Conservation (phyloP, 176 grass and related monocot genomes). For the Oryza nivara region DNA sequence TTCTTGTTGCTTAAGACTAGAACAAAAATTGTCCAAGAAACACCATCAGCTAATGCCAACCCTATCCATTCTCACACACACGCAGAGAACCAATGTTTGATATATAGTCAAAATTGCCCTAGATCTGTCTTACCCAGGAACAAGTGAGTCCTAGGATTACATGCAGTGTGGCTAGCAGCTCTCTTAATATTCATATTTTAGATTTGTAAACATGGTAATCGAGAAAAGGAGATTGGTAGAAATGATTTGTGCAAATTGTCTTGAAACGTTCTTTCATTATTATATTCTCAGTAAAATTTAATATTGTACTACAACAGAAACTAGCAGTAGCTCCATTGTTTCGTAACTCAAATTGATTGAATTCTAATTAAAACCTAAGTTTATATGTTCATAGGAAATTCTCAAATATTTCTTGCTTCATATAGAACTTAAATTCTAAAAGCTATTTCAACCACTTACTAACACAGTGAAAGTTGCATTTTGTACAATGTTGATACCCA, state of each 20-base stretch:
- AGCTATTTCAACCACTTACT: too few relatives aligned
- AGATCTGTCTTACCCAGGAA: not conserved
- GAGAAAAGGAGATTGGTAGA: too few relatives aligned
- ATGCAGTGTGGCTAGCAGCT: not conserved
- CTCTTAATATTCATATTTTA: not conserved
- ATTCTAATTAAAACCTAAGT: too few relatives aligned
- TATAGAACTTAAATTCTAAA: too few relatives aligned
- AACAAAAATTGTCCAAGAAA: conserved; percentile 1
- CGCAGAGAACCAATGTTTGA: not conserved
- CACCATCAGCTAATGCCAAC: not conserved
- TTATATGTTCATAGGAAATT: too few relatives aligned
- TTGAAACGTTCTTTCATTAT: not conserved
- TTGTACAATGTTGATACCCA: not conserved
- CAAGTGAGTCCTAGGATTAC: not conserved
- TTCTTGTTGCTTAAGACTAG: conserved; percentile 6
- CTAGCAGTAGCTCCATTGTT: not conserved
- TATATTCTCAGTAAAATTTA: not conserved
- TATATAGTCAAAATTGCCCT: not conserved
- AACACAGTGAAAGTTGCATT: not conserved
- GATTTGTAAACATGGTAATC: not conserved
- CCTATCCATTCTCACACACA: not conserved
- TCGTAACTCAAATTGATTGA: too few relatives aligned
- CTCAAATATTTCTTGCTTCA: too few relatives aligned
- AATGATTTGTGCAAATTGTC: not conserved
- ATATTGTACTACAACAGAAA: not conserved